These are phyloP conservation scores for Ophiostoma montium DNA, from an alignment of 2,329 filamentous ascomycete species.

Conservation along the genomic window DNA sequence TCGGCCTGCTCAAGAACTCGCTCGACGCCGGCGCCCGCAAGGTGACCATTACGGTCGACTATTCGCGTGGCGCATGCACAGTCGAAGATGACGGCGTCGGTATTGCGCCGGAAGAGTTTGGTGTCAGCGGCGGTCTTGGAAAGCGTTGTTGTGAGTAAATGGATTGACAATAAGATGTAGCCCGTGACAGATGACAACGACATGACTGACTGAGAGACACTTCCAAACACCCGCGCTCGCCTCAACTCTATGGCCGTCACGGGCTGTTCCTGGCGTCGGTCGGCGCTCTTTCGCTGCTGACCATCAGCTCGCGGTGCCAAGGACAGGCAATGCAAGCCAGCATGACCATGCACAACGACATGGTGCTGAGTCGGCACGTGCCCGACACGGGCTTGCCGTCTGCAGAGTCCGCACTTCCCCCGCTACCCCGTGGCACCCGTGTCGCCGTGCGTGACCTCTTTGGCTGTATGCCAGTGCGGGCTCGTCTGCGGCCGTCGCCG, in stretches of 20 bases:
- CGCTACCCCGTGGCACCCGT: conserved; percentile 54
- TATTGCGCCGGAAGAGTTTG: conserved; percentile 61
- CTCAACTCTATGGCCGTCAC: conserved; percentile 46
- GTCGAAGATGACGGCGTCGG: conserved; percentile 78
- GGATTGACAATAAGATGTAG: background rate
- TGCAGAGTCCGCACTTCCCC: conserved; percentile 36
- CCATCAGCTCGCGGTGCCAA: conserved; percentile 57
- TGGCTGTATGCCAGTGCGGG: conserved; percentile 77
- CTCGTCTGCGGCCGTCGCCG: conserved; percentile 57
- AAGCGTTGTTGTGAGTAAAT: conserved; percentile 52
- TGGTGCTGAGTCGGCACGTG: conserved; percentile 46
- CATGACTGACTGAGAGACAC: conserved; percentile 42
- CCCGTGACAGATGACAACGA: background rate
- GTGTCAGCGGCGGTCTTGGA: conserved; percentile 53
- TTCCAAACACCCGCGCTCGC: conserved; percentile 47
- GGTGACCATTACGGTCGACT: conserved; percentile 60
- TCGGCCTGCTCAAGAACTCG: conserved; percentile 67
- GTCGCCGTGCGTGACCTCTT: conserved; percentile 71
- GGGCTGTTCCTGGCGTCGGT: conserved; percentile 70
- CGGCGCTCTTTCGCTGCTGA: conserved; percentile 60
- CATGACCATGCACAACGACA: conserved; percentile 56
- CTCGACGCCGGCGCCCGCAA: conserved; percentile 64
- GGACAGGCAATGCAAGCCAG: conserved; percentile 45
- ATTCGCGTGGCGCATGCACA: conserved; percentile 57
- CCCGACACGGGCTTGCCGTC: conserved; percentile 25